phyloP scores from a whole-genome alignment of 108 stramenopile genomes.

The Poteriospumella lacustris region DNA sequence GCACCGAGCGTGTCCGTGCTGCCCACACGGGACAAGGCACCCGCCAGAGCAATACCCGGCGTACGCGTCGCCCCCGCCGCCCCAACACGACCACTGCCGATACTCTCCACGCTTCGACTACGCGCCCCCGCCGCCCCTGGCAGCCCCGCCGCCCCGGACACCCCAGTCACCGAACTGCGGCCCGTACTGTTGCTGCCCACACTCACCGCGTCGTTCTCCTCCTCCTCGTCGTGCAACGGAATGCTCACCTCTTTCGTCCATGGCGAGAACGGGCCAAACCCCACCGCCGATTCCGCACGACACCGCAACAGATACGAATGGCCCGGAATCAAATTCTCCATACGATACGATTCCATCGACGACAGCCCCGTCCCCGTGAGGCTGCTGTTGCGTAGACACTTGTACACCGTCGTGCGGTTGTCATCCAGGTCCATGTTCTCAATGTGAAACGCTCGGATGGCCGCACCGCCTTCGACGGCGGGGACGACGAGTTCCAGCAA shows the following conservation, averaged over 20 bases:
- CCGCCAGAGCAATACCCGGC: too few species aligned
- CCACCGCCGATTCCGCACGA: conserved; percentile 1
- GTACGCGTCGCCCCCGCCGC: too few species aligned
- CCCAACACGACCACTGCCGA: too few species aligned
- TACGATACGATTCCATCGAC: not conserved
- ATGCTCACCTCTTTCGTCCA: conserved; percentile 24
- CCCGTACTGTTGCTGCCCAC: too few species aligned
- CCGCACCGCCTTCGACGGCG: not conserved
- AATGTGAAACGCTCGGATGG: not conserved
- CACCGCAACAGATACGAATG: not conserved
- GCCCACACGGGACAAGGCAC: too few species aligned
- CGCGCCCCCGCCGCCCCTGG: too few species aligned
- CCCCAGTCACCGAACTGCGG: too few species aligned
- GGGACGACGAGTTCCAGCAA: not conserved
- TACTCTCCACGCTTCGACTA: too few species aligned
- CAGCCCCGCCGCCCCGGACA: too few species aligned
- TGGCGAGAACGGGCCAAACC: conserved; percentile 6
- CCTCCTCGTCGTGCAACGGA: too few species aligned
- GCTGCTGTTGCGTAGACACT: not conserved
- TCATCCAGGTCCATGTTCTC: not conserved
- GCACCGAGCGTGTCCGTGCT: too few species aligned
- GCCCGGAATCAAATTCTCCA: not conserved
- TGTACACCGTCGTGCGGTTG: not conserved
- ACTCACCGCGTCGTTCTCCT: too few species aligned
- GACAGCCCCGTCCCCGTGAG: not conserved